A percentile compares a stretch with the other conserved stretches of the same genome.
Evolutionary conservation across 768 basidiomycete species (phyloP).

Genomic region (Floccularia luteovirens): DNA sequence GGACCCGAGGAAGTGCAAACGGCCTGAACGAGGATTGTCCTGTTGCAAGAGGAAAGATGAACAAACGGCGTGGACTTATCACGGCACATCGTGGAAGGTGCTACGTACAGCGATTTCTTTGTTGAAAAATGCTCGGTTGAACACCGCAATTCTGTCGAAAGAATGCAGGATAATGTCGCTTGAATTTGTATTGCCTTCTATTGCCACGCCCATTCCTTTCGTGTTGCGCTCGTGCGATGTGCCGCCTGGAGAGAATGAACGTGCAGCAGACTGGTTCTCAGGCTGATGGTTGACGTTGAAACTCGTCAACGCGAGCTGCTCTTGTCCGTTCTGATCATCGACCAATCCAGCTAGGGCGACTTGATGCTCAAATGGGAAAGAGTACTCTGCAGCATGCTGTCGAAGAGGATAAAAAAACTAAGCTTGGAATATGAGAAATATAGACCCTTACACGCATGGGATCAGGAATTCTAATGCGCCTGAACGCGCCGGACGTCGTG

Average conservation of each 20-base stretch:
- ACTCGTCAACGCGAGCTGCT: conserved; percentile 5
- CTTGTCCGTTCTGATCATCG: conserved; percentile 5
- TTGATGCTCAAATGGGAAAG: conserved; percentile 1
- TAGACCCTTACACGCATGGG: conserved; percentile 5
- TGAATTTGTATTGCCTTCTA: conserved; percentile 5
- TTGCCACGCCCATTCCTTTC: conserved; percentile 6
- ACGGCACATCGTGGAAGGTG: neutral
- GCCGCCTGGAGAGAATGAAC: conserved; percentile 8
- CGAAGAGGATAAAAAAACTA: neutral
- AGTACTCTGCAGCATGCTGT: neutral
- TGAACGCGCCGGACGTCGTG: conserved; percentile 7
- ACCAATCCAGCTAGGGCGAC: conserved; percentile 8
- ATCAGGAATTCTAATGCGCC: conserved; percentile 6
- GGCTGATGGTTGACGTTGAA: conserved; percentile 6
- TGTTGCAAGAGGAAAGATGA: conserved; percentile 1
- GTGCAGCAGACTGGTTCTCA: conserved; percentile 2
- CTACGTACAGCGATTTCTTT: conserved; percentile 1
- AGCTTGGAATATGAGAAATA: neutral
- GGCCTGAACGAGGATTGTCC: conserved; percentile 6
- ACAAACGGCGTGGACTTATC: neutral
- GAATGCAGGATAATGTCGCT: conserved; percentile 8
- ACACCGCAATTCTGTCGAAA: conserved; percentile 11
- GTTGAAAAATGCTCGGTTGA: conserved; percentile 6
- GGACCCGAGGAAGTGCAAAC: conserved; percentile 6
- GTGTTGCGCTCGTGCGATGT: conserved; percentile 5